Percentiles rank a stretch among this genome's conserved stretches.
Evolutionary conservation across 805 yeast genomes (phyloP).

Genomic region (Zygoascus tannicola): DNA sequence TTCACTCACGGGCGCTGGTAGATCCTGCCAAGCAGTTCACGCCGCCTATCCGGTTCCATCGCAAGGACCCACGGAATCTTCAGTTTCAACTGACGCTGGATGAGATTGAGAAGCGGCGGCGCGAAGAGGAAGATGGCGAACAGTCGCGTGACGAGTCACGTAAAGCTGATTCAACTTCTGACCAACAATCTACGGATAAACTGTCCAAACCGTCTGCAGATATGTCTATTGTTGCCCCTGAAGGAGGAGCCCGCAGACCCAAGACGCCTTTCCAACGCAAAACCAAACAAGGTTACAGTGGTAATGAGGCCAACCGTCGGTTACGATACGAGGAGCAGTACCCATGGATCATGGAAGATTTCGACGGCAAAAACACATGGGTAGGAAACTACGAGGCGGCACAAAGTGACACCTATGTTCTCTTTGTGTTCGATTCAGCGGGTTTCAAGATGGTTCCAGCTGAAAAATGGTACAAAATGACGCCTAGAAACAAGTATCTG

Average conservation of each 20-base stretch:
- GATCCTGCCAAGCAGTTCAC: slow-evolving; percentile 66
- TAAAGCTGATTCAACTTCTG: background rate
- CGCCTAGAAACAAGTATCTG: slow-evolving; percentile 87
- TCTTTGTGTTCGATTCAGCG: slow-evolving; percentile 73
- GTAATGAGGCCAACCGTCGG: slow-evolving; percentile 75
- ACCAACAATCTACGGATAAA: background rate
- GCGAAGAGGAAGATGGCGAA: slow-evolving; percentile 8
- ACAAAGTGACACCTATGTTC: slow-evolving; percentile 74
- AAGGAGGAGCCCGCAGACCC: slow-evolving; percentile 73
- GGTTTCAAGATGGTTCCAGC: slow-evolving; percentile 94
- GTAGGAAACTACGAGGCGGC: slow-evolving; percentile 94
- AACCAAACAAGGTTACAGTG: slow-evolving; percentile 71
- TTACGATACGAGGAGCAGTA: slow-evolving; percentile 91
- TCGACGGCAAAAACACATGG: slow-evolving; percentile 88
- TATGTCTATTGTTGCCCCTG: slow-evolving; percentile 65
- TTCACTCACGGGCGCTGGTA: slow-evolving; percentile 62
- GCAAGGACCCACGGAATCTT: slow-evolving; percentile 87
- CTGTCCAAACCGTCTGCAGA: slow-evolving; percentile 30
- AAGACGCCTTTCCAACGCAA: slow-evolving; percentile 59
- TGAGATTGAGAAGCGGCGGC: slow-evolving; percentile 34
- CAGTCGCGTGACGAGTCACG: slow-evolving; percentile 16
- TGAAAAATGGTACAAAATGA: slow-evolving; percentile 86
- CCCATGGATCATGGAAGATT: slow-evolving; percentile 98
- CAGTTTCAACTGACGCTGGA: slow-evolving; percentile 68
- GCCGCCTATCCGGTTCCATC: slow-evolving; percentile 76